Percentiles rank a stretch among this genome's conserved stretches.
Conservation (phyloP, 345 rosid species). For the Rubroshorea leprosula region DNA sequence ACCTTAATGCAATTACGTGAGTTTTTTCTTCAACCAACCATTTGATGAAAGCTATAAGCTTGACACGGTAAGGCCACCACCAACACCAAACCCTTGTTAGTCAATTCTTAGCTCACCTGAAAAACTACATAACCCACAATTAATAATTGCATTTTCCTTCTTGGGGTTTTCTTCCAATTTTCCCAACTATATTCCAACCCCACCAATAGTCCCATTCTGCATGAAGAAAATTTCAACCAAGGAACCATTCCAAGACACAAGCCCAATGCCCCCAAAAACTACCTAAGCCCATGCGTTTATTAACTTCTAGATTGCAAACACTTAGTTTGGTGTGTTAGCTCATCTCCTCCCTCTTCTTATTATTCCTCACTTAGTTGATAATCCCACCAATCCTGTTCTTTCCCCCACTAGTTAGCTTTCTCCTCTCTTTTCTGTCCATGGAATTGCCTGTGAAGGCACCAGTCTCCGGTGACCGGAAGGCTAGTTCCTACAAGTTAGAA, state of each 20-base stretch:
- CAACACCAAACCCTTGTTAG: constrained; percentile 28
- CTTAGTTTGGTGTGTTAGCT: constrained; percentile 72
- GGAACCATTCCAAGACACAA: too few species aligned
- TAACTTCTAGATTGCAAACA: constrained; percentile 7
- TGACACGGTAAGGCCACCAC: constrained; percentile 24
- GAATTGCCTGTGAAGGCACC: constrained; percentile 59
- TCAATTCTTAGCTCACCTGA: constrained; percentile 53
- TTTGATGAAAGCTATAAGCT: too few species aligned
- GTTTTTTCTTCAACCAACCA: too few species aligned
- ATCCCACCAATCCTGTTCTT: constrained; percentile 19
- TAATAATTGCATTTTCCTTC: constrained; percentile 2
- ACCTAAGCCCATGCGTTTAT: constrained; percentile 9
- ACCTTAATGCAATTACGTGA: too few species aligned
- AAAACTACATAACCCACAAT: background rate
- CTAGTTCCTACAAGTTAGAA: constrained; percentile 41
- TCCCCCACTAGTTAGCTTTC: constrained; percentile 14
- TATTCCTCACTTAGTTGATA: constrained; percentile 16
- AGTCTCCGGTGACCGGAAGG: constrained; percentile 29
- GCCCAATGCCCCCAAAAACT: background rate
- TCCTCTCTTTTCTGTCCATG: constrained; percentile 30
- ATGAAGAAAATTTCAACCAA: background rate
- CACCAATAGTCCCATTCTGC: constrained; percentile 17
- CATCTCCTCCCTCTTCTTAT: constrained; percentile 49
- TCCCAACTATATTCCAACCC: constrained; percentile 15
- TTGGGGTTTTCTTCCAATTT: constrained; percentile 9